Conservation (phyloP, 352 stramenopile genomes). For the Globisporangium camurandrum region DNA sequence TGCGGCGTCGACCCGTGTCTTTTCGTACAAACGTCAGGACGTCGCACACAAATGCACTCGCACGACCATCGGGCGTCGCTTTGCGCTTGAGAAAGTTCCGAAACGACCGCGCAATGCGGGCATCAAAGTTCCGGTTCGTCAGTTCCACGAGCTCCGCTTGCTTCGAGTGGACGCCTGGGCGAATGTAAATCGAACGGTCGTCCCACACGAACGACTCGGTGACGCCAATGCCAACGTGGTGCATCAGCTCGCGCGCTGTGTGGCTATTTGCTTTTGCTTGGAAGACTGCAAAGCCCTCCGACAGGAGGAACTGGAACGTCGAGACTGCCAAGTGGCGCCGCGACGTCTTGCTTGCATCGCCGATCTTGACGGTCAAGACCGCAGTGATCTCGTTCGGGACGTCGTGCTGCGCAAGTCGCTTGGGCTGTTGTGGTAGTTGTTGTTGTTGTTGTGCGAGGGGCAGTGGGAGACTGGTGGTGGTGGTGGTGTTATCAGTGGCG, state of each 20-base stretch:
- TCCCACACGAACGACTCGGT: constrained; percentile 35
- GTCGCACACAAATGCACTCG: constrained; percentile 24
- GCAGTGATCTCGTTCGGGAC: constrained; percentile 61
- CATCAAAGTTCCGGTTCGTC: constrained; percentile 55
- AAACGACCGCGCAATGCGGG: constrained; percentile 59
- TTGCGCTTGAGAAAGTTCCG: constrained; percentile 78
- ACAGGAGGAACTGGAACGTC: constrained; percentile 59
- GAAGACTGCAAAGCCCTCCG: constrained; percentile 71
- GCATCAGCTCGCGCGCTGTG: constrained; percentile 38
- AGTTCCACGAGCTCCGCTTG: constrained; percentile 74
- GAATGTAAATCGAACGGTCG: constrained; percentile 70
- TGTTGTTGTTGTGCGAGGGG: neutral
- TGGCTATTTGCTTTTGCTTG: constrained; percentile 54
- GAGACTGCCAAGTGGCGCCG: constrained; percentile 56
- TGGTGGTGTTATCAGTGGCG: neutral
- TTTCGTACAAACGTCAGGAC: constrained; percentile 73
- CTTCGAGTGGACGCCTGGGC: constrained; percentile 65
- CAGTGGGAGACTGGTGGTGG: neutral
- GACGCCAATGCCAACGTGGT: constrained; percentile 22
- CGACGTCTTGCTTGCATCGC: constrained; percentile 56
- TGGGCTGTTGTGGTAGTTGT: neutral
- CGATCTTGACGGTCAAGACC: constrained; percentile 69
- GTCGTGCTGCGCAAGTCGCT: constrained; percentile 1
- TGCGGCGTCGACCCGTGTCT: constrained; percentile 9
- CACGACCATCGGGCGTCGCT: constrained; percentile 23